Evolutionary conservation across 2,329 filamentous ascomycete genomes (phyloP).

Genomic region (Lachnellula occidentalis): DNA sequence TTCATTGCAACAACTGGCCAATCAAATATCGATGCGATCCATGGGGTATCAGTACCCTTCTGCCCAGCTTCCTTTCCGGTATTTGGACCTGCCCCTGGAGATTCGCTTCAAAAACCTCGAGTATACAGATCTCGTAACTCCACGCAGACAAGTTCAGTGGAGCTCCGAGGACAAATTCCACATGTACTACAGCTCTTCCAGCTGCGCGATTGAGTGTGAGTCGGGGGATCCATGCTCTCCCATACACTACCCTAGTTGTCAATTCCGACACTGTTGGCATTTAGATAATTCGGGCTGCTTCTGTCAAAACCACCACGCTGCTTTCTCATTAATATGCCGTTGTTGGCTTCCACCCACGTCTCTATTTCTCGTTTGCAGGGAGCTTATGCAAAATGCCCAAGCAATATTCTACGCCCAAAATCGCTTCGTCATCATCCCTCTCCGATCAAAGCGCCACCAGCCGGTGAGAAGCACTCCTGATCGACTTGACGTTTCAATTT

Average conservation of each 20-base stretch:
- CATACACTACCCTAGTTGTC: background rate
- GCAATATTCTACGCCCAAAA: slow-evolving; percentile 11
- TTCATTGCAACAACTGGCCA: background rate
- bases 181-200: background rate
- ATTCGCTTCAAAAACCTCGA: slow-evolving; percentile 17
- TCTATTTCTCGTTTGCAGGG: slow-evolving; percentile 14
- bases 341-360: slow-evolving; percentile 14
- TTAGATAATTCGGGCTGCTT: slow-evolving; percentile 7
- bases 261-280: background rate
- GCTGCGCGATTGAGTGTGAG: no score
- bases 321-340: slow-evolving; percentile 10
- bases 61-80: background rate
- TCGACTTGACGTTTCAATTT: slow-evolving; percentile 1
- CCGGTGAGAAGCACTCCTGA: background rate
- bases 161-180: background rate
- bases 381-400: slow-evolving; percentile 5
- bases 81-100: slow-evolving; percentile 20
- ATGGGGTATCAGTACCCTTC: background rate
- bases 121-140: slow-evolving; percentile 24
- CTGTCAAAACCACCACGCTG: slow-evolving; percentile 10
- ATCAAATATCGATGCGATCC: background rate
- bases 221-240: no score
- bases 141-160: slow-evolving; percentile 19
- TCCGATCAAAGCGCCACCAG: background rate
- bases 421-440: slow-evolving; percentile 9